Percentiles rank a stretch among this genome's conserved stretches.
Evolutionary conservation across 129 eudicot genomes (phyloP).

Genomic region (Ambrosia artemisiifolia): DNA sequence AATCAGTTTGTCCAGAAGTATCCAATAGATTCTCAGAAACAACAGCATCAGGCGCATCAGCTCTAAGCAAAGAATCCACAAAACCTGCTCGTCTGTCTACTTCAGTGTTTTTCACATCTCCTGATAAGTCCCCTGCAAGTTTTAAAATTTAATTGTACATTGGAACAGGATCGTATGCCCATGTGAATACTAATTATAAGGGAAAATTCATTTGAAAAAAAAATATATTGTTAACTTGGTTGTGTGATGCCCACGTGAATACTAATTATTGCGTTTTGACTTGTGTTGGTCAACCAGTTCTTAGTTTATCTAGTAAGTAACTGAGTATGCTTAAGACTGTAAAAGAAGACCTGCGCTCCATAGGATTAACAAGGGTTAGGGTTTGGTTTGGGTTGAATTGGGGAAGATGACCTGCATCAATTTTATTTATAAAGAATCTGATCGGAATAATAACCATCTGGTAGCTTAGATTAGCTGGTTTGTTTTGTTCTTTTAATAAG

Average conservation of each 20-base stretch:
- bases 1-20: constrained; percentile 37
- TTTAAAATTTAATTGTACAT: constrained; percentile 9
- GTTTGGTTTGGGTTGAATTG: no score
- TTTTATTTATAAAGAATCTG: no score
- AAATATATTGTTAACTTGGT: neutral
- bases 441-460: no score
- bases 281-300: no score
- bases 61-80: constrained; percentile 70
- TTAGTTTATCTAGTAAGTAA: no score
- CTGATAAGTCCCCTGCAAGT: constrained; percentile 55
- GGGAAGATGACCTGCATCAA: no score
- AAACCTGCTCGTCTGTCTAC: constrained; percentile 78
- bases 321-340: no score
- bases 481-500: no score
- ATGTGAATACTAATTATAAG: neutral
- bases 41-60: constrained; percentile 29
- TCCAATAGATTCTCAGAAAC: constrained; percentile 27
- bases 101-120: constrained; percentile 42
- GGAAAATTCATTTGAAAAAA: neutral
- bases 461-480: no score
- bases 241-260: neutral
- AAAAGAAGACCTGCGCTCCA: no score
- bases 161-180: neutral
- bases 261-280: no score
- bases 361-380: no score